Evolutionary conservation across 495 filamentous ascomycete species (phyloP), one percentile per base, ranked within the genome.

Genomic region (Durotheca rogersii): DNA sequence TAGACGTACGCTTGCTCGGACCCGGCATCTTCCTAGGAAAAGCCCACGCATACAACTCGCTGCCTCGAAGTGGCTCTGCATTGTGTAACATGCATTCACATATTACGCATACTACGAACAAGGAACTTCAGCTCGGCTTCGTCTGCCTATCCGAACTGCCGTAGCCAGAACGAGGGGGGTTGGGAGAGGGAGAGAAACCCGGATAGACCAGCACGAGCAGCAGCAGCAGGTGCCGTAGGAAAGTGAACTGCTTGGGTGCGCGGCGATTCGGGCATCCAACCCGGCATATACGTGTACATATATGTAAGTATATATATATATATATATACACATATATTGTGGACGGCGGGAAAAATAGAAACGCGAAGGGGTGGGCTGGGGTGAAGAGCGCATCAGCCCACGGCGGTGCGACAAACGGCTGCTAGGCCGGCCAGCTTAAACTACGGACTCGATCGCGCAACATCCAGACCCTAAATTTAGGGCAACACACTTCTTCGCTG

Each of bases 71-170:
- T 59, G 16, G 50, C 56, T 53, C 33, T 49, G 56, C 56, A 53
- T 59, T 53, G 56, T 59, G 56, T 59, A 59, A 53, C 56, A 41
- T 41, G 45, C 41, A 38, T 21, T 30, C 31, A 4, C 23, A 27
- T 27, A 27, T 9, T n/a, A 49, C 37, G 20, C 23, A 27, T 27
- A 27, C 23, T n/a, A 49, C 37, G 20, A 41, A 31, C 21, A 53
- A 40, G 45, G 53, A 40, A 30, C 31, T 17, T 42, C 31, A 41
- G 41, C 47, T 42, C 34, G 43, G 34, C 41, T 52, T 17, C 12
- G 44, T 52, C 25, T 47, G 29, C 51, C 41, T 53, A 18, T 27
- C 42, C 55, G 23, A 4, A 27, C 23, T 27, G 23, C 23, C 9
- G 9, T 27, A 27, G 9, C 4, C 23, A 27, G 9, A n/a, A n/a